Evolutionary conservation across 345 rosid genomes (phyloP).

Genomic region (Eucalyptus dawsonii): DNA sequence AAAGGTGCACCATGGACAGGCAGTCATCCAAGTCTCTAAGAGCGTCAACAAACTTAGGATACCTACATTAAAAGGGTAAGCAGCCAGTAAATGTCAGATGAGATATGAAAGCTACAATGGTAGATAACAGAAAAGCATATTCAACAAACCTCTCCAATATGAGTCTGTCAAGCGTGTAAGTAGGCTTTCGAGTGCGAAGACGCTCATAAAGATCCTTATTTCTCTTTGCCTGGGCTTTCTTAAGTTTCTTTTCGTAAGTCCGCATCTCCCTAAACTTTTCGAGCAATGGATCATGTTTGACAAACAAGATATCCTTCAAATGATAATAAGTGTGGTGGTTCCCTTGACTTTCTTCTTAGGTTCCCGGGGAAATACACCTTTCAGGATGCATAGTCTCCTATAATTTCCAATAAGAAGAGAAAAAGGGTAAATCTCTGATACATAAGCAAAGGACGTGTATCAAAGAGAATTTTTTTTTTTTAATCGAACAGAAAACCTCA

Average conservation of each 20-base stretch:
- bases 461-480: background rate
- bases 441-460: background rate
- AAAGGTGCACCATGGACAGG: constrained; percentile 86
- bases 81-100: background rate
- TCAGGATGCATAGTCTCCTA: constrained; percentile 75
- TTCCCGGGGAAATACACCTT: constrained; percentile 86
- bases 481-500: background rate
- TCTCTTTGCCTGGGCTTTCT: constrained; percentile 72
- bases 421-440: background rate
- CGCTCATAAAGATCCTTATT: constrained; percentile 60
- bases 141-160: constrained; percentile 67
- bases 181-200: constrained; percentile 59
- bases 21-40: constrained; percentile 95
- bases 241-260: constrained; percentile 61
- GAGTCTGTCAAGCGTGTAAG: constrained; percentile 51
- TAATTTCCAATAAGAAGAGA: background rate
- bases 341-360: constrained; percentile 93
- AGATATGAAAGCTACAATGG: background rate
- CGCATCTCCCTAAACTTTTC: constrained; percentile 79
- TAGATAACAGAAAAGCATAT: background rate
- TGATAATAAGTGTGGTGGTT: constrained; percentile 94
- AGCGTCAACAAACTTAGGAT: constrained; percentile 78
- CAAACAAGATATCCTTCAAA: constrained; percentile 73
- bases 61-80: constrained; percentile 29
- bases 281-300: constrained; percentile 77